Conservation (phyloP, 2,329 filamentous ascomycete species). For the Botrytis sinoallii region DNA sequence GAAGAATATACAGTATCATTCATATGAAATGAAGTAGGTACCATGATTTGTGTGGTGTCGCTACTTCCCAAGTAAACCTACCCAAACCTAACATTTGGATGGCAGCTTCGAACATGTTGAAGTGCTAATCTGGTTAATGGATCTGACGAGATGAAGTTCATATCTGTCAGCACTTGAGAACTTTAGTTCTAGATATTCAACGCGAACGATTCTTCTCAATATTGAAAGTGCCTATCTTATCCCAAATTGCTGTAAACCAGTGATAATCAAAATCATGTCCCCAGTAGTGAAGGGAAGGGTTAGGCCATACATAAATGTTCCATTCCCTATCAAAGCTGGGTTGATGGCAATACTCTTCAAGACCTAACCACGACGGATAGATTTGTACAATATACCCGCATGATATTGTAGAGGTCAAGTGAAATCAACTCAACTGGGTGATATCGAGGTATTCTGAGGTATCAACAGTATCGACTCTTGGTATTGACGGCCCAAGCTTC, state of each 20-base stretch:
- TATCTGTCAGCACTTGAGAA: no score
- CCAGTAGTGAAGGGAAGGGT: not conserved
- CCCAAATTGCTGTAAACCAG: not conserved
- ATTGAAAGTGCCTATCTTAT: not conserved
- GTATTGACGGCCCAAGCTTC: conserved; percentile 4
- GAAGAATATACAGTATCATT: not conserved
- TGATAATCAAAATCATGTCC: not conserved
- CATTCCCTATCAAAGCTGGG: not conserved
- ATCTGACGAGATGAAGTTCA: not conserved
- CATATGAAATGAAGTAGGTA: not conserved
- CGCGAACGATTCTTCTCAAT: not conserved
- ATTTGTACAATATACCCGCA: not conserved
- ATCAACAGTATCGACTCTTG: not conserved
- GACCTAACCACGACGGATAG: not conserved
- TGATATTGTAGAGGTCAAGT: not conserved
- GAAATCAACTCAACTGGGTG: not conserved
- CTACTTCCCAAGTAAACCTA: not conserved
- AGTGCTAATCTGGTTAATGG: not conserved
- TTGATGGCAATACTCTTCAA: not conserved
- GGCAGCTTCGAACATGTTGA: not conserved
- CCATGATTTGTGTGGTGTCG: not conserved
- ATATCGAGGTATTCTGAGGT: not conserved
- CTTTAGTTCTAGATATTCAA: not conserved
- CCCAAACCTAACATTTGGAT: not conserved
- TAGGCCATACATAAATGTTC: not conserved